A percentile compares a stretch with the other conserved stretches of the same genome.
phyloP scores from a whole-genome alignment of 2,329 filamentous ascomycete genomes.

The Penicillium sp. region DNA sequence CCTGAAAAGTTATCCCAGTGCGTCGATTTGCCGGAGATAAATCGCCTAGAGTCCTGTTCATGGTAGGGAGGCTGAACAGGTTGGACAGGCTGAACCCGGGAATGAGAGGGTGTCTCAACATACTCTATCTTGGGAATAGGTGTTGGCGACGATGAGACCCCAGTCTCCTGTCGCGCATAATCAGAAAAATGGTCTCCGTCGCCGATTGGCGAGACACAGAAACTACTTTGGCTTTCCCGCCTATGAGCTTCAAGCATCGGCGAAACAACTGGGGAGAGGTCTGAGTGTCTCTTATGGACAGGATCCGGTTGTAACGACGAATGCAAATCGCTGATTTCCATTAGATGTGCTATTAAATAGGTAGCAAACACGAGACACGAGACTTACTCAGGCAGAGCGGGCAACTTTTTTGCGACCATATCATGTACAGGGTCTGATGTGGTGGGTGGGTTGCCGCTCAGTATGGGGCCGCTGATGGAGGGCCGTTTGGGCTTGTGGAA shows the following conservation, averaged over 20 bases:
- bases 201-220: constrained; percentile 22
- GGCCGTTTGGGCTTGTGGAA: constrained; percentile 50
- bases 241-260: constrained; percentile 4
- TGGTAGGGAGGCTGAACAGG: neutral
- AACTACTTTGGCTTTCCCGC: constrained; percentile 23
- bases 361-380: neutral
- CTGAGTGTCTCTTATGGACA: constrained; percentile 12
- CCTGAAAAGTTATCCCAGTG: constrained; percentile 67
- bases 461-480: constrained; percentile 46
- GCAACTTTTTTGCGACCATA: constrained; percentile 31
- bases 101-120: neutral
- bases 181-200: constrained; percentile 10
- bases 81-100: constrained; percentile 2
- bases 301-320: constrained; percentile 7
- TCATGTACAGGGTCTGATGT: constrained; percentile 34
- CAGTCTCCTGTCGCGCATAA: constrained; percentile 7
- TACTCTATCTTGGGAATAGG: neutral
- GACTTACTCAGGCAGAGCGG: constrained; percentile 28
- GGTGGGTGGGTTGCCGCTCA: constrained; percentile 46
- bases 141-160: constrained; percentile 9
- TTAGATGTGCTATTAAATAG: neutral
- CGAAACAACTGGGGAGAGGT: constrained; percentile 20
- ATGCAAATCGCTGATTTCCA: constrained; percentile 10
- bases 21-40: constrained; percentile 21
- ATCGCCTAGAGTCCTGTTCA: constrained; percentile 14